A percentile compares a stretch with the other conserved stretches of the same genome.
Evolutionary conservation across 163 green algal species (phyloP).

Genomic region (Trebouxiophyceae sp.): DNA sequence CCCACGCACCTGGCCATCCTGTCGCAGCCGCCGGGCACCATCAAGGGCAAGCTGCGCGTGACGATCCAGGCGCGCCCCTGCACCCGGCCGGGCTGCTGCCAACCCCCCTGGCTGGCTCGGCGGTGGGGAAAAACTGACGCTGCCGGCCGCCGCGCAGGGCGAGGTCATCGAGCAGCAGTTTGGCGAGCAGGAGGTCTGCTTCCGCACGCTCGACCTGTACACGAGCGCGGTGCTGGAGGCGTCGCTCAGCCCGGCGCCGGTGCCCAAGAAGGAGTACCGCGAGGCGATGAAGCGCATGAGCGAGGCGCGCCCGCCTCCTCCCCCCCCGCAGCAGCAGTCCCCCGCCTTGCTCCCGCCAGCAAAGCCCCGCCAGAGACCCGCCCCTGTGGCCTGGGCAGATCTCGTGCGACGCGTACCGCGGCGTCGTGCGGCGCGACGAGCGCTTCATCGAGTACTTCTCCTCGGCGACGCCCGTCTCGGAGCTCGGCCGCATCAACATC

Average conservation of each 20-base stretch:
- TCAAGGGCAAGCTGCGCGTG: slow-evolving; percentile 86
- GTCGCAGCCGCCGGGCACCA: slow-evolving; percentile 81
- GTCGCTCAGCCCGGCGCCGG: slow-evolving; percentile 35
- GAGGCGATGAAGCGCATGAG: slow-evolving; percentile 66
- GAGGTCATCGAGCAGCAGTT: slow-evolving; percentile 97
- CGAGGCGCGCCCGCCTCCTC: slow-evolving; percentile 2
- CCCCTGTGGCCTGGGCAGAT: slow-evolving; percentile 11
- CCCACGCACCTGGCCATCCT: slow-evolving; percentile 92
- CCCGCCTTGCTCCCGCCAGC: too few species aligned
- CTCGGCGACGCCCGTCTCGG: slow-evolving; percentile 73
- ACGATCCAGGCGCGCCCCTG: slow-evolving; percentile 82
- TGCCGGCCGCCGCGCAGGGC: too few species aligned
- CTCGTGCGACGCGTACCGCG: slow-evolving; percentile 66
- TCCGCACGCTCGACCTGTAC: slow-evolving; percentile 92
- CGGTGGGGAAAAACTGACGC: too few species aligned
- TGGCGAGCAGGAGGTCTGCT: slow-evolving; percentile 83
- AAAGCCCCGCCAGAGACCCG: too few species aligned
- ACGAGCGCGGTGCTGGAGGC: slow-evolving; percentile 86
- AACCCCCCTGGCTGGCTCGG: too few species aligned
- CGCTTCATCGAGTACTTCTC: slow-evolving; percentile 92
- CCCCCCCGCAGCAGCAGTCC: too few species aligned
- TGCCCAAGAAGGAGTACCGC: slow-evolving; percentile 44
- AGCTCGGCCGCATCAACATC: slow-evolving; percentile 97
- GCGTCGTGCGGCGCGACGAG: slow-evolving; percentile 67
- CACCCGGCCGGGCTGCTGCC: too few species aligned